Base-by-base conservation (phyloP, 73 alveolate genomes). In the Paramecium tetraurelia region DNA sequence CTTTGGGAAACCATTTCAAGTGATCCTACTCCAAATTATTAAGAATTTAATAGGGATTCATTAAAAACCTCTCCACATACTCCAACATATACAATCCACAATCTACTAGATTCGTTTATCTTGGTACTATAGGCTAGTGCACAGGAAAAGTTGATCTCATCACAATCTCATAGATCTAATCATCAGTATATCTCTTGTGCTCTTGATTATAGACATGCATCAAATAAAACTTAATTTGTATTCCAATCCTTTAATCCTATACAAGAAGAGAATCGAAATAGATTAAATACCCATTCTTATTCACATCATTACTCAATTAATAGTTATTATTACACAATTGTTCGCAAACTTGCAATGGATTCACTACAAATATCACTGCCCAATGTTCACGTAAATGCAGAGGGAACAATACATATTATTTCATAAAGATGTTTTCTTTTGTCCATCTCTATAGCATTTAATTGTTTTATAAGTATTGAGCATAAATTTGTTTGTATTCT, bases 21-120 rank as follows among this genome's bases (percentile, higher is more conserved):
- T 80, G 90, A 80, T 80, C 90, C 44, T 40, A 20, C 5, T 80
- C 90, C 57, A 80, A 46, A 44, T 41, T 22, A 40, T 80, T 43
- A 21, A 80, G 57, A 24, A 80, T 80, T 80, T n/a, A 24, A 44
- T 80, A 11, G 10, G 94, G 94, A 21, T 89, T 83, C 27, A 38
- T 33, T 58, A 89, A 89, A 38, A 89, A 89, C 22, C 87, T 89
- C 36, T 89, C 94, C 6, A 69, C 89, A 71, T 89, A 89, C 48
- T 89, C 94, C 50, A 89, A 89, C 44, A 89, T 43, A 46, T 89
- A 89, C 31, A 89, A 57, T 22, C 94, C 94, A 89, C 94, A 89
- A 18, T 89, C 94, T 72, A 89, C 94, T 31, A 70, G 58, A 83
- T 89, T 89, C 20, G 94, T 89, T 35, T 89, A 71, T 71, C 92